Base-by-base conservation (phyloP, 208 protist species). In the Trypanosoma vivax region DNA sequence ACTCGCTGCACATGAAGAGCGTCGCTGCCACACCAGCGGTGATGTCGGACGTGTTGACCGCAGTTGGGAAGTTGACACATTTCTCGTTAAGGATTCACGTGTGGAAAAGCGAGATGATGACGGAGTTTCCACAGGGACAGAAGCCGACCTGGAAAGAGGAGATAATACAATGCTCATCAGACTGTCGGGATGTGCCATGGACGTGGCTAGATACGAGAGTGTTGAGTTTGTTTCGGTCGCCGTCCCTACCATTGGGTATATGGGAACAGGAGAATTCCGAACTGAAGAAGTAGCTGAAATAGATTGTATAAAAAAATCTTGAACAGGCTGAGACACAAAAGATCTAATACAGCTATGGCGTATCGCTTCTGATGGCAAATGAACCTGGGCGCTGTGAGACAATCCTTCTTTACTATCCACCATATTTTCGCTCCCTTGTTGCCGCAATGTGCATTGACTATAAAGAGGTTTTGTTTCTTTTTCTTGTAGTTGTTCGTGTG, bases 91-190 rank as follows among this genome's bases (percentile, higher is more conserved):
- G 16, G 27, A 49, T 31, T 43, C 66, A 11, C 34, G 43, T 50
- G 18, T 57, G 14, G 5, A 46, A 46, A 33, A 50, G 48, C 11
- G 54, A 18, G 13, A 49, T 33, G 52, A 65, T 28, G 29, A 43
- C 19, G 54, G 55, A 50, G 37, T 58, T 42, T 45, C 65, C 29
- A 19, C 9, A 24, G n/a, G 42, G 23, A 29, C 18, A 10, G 74
- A 76, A 33, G 66, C 42, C 30, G 68, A 60, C n/a, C 60, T 63
- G 3, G 74, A 81, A 30, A 73, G 64, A 2, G 74, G 74, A 0
- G 69, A 76, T 4, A 81, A 51, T 13, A 55, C 61, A 19, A 76
- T 46, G 21, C 68, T 76, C 31, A 52, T 47, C 10, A 60, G 6
- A 37, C 70, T 77, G 10, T 57, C 59, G 0, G 14, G 11, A 4